phyloP scores from a whole-genome alignment of 495 filamentous ascomycete genomes.

The Pseudevernia furfuracea region DNA sequence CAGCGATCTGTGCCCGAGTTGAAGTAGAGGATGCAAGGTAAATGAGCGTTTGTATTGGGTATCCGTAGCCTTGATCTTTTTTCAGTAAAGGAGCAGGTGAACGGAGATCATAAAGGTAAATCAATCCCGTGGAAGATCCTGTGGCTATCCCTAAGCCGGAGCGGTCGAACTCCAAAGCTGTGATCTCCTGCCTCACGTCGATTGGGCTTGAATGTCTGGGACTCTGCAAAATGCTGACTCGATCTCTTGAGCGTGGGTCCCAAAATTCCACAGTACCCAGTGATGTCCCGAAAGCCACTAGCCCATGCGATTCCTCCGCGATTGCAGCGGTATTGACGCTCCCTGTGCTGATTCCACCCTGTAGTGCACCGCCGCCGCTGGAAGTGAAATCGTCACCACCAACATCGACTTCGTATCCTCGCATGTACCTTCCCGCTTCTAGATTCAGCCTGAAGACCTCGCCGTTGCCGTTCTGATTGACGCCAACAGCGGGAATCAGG shows the following conservation, averaged over 20 bases:
- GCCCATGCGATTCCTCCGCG: conserved; percentile 82
- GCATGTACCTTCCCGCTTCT: conserved; percentile 85
- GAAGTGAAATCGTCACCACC: conserved; percentile 69
- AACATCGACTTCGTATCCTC: conserved; percentile 71
- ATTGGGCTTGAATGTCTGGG: conserved; percentile 34
- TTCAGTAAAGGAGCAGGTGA: conserved; percentile 74
- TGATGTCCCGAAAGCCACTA: conserved; percentile 92
- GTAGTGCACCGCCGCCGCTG: conserved; percentile 56
- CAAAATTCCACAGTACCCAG: conserved; percentile 94
- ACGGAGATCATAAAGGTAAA: conserved; percentile 87
- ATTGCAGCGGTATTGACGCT: conserved; percentile 84
- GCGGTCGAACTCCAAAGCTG: conserved; percentile 75
- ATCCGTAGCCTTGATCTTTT: conserved; percentile 95
- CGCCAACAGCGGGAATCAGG: conserved; percentile 77
- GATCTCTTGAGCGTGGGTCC: conserved; percentile 75
- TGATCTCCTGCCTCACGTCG: conserved; percentile 64
- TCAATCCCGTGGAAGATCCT: conserved; percentile 82
- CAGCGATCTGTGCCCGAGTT: conserved; percentile 50
- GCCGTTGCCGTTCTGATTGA: conserved; percentile 73
- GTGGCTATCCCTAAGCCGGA: conserved; percentile 81
- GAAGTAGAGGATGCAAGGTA: conserved; percentile 69
- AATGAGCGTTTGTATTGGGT: conserved; percentile 80
- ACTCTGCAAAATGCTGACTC: conserved; percentile 65
- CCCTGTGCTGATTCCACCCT: conserved; percentile 74
- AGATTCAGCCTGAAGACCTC: conserved; percentile 92